A percentile compares a stretch with the other conserved stretches of the same genome.
phyloP scores from a whole-genome alignment of 1,284 basidiomycete species.

The Chalciporus sp. region DNA sequence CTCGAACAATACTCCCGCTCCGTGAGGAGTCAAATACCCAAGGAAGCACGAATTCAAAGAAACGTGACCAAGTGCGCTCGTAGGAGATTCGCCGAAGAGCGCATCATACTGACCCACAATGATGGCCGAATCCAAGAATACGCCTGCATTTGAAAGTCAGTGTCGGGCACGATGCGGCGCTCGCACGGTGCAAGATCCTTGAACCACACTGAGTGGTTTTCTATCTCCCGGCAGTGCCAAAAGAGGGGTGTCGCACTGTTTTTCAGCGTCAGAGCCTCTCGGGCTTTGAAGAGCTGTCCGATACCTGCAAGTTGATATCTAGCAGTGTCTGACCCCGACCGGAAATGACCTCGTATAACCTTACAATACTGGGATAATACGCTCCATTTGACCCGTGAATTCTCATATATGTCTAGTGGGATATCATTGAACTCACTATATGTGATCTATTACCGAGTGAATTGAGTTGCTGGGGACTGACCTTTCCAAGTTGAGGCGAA shows the following conservation, averaged over 20 bases:
- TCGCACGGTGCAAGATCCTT: neutral
- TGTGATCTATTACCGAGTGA: too few relatives aligned
- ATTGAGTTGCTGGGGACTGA: too few relatives aligned
- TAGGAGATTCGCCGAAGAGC: neutral
- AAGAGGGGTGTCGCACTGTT: neutral
- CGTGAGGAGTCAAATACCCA: neutral
- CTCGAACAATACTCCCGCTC: neutral
- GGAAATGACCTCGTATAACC: too few relatives aligned
- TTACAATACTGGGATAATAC: too few relatives aligned
- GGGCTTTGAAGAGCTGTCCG: neutral
- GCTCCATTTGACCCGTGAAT: too few relatives aligned
- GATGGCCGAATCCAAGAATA: neutral
- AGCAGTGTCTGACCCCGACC: too few relatives aligned
- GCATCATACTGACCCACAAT: neutral
- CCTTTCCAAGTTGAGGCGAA: too few relatives aligned
- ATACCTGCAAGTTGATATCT: neutral
- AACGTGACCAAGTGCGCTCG: too few relatives aligned
- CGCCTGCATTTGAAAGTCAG: neutral
- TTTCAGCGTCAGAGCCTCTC: neutral
- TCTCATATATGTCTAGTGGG: too few relatives aligned
- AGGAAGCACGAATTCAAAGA: too few relatives aligned
- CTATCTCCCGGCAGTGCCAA: neutral
- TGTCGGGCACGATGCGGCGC: neutral
- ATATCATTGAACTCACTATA: too few relatives aligned
- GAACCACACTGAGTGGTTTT: neutral